Evolutionary conservation across 345 rosid species (phyloP).

Genomic region (Laguncularia racemosa): DNA sequence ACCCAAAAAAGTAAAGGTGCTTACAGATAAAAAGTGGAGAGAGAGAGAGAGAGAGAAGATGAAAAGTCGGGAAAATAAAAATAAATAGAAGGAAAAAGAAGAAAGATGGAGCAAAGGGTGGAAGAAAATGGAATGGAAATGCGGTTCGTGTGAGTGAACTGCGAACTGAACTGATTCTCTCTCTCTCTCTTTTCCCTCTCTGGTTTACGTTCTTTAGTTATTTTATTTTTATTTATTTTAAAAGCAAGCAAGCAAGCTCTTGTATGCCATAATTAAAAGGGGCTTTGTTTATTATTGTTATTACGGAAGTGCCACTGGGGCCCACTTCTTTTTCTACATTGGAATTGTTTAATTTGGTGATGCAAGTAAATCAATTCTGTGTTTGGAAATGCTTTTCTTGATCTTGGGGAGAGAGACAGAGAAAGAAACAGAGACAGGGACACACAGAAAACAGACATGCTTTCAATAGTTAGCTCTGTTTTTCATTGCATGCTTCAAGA

Average conservation of each 20-base stretch:
- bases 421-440: too few relatives aligned
- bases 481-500: too few relatives aligned
- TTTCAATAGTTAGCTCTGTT: too few relatives aligned
- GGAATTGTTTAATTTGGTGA: too few relatives aligned
- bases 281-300: slow-evolving; percentile 8
- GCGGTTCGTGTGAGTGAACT: not conserved
- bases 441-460: too few relatives aligned
- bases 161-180: slow-evolving; percentile 7
- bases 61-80: not conserved
- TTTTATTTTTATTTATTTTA: too few relatives aligned
- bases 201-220: not conserved
- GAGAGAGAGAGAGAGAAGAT: slow-evolving; percentile 11
- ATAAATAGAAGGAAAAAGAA: slow-evolving; percentile 15
- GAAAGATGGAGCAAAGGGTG: slow-evolving; percentile 29
- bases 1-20: slow-evolving; percentile 13
- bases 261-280: not conserved
- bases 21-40: slow-evolving; percentile 45
- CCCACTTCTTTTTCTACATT: not conserved
- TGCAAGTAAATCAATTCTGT: too few relatives aligned
- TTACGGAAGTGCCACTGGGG: slow-evolving; percentile 15
- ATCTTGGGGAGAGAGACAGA: too few relatives aligned
- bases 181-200: slow-evolving; percentile 16
- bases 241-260: not conserved
- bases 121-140: slow-evolving; percentile 12
- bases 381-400: too few relatives aligned